These are phyloP conservation scores for Poronia punctata DNA, from an alignment of 495 filamentous ascomycete species.

Conservation along the genomic window DNA sequence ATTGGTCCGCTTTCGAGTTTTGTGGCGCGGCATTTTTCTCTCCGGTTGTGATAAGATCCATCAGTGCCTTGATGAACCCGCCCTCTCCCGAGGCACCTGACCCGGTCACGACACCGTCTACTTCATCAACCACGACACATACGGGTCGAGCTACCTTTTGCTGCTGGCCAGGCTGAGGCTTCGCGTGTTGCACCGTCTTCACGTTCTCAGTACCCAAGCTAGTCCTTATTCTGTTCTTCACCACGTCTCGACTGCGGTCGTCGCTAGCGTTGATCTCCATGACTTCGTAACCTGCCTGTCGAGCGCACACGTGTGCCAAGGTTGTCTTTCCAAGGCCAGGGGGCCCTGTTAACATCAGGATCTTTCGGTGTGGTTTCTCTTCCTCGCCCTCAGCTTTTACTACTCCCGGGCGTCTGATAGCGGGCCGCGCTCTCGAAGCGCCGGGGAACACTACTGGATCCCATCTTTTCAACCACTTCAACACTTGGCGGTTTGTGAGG, in stretches of 20 bases:
- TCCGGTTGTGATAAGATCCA: conserved; percentile 78
- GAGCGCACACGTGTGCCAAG: conserved; percentile 89
- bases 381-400: conserved; percentile 43
- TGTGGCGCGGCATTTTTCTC: conserved; percentile 63
- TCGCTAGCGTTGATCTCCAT: conserved; percentile 85
- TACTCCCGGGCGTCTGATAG: conserved; percentile 22
- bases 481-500: conserved; percentile 81
- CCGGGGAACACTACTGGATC: conserved; percentile 87
- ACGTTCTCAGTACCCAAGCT: conserved; percentile 88
- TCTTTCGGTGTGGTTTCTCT: conserved; percentile 70
- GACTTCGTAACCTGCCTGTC: conserved; percentile 91
- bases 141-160: conserved; percentile 76
- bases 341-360: conserved; percentile 81
- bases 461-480: conserved; percentile 92
- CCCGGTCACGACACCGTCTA: conserved; percentile 84
- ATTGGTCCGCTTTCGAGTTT: conserved; percentile 24
- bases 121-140: conserved; percentile 92
- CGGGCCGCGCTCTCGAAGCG: conserved; percentile 47
- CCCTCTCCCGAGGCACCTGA: conserved; percentile 63
- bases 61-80: conserved; percentile 89
- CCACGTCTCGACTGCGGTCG: conserved; percentile 68
- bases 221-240: conserved; percentile 81
- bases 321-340: conserved; percentile 96
- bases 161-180: conserved; percentile 48
- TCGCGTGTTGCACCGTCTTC: conserved; percentile 65